Evolutionary conservation across 2,329 filamentous ascomycete genomes (phyloP).

Genomic region (Xylaria sp.): DNA sequence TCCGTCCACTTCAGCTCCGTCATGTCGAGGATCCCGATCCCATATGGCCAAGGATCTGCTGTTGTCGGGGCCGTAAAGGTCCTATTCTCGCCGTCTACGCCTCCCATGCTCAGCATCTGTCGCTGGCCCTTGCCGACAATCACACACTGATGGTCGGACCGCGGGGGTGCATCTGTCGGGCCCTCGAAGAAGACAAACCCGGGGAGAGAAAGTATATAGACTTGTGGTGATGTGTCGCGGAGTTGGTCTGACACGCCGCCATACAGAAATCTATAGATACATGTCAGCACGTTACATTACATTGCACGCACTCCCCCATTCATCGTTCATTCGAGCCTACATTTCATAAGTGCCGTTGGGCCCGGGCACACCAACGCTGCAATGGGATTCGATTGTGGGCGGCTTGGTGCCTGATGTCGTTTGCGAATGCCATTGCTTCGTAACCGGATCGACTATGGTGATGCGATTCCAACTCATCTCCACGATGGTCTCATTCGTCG

Average conservation of each 20-base stretch:
- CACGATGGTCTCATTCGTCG: slow-evolving; percentile 35
- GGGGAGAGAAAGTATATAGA: slow-evolving; percentile 52
- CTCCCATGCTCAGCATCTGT: slow-evolving; percentile 55
- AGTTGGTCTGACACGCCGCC: slow-evolving; percentile 46
- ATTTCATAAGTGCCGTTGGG: slow-evolving; percentile 52
- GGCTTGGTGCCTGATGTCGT: slow-evolving; percentile 48
- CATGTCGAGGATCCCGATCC: slow-evolving; percentile 55
- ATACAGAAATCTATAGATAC: slow-evolving; percentile 49
- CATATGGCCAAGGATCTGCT: slow-evolving; percentile 50
- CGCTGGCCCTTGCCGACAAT: slow-evolving; percentile 50
- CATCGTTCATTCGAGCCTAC: slow-evolving; percentile 38
- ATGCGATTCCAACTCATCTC: slow-evolving; percentile 46
- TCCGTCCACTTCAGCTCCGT: slow-evolving; percentile 49
- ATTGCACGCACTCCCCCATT: not conserved
- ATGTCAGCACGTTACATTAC: slow-evolving; percentile 5
- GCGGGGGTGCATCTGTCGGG: slow-evolving; percentile 38
- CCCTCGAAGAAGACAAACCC: slow-evolving; percentile 52
- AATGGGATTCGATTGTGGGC: slow-evolving; percentile 45
- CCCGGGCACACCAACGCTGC: slow-evolving; percentile 48
- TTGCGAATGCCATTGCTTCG: slow-evolving; percentile 51
- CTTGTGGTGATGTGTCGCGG: slow-evolving; percentile 43
- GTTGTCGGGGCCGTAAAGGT: slow-evolving; percentile 40
- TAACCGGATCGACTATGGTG: slow-evolving; percentile 49
- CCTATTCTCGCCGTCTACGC: slow-evolving; percentile 44
- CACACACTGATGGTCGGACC: slow-evolving; percentile 50